A percentile compares a stretch with the other conserved stretches of the same genome.
phyloP scores from a whole-genome alignment of 805 yeast genomes.

The Metschnikowia anglica region DNA sequence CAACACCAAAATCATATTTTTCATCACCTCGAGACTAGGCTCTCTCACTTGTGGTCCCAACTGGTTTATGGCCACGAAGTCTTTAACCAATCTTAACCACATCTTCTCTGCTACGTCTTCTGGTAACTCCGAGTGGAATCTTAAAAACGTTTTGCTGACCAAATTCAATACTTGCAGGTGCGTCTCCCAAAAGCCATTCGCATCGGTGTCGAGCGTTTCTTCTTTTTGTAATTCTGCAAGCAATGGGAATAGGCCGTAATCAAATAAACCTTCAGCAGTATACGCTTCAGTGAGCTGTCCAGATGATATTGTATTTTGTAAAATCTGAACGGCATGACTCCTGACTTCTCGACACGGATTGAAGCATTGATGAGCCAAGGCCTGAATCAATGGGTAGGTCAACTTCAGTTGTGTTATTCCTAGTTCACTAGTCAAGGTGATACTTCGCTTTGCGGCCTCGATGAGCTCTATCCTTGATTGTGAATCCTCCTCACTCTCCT shows the following conservation, averaged over 20 bases:
- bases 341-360: slow-evolving; percentile 84
- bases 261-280: slow-evolving; percentile 59
- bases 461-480: slow-evolving; percentile 48
- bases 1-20: slow-evolving; percentile 43
- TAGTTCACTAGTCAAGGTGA: slow-evolving; percentile 57
- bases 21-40: slow-evolving; percentile 37
- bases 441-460: slow-evolving; percentile 58
- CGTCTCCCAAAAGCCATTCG: slow-evolving; percentile 60
- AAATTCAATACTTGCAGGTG: slow-evolving; percentile 66
- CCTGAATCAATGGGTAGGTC: slow-evolving; percentile 69
- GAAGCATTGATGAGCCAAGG: slow-evolving; percentile 83
- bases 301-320: slow-evolving; percentile 55
- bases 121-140: slow-evolving; percentile 22
- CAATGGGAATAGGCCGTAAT: slow-evolving; percentile 72
- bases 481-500: slow-evolving; percentile 44
- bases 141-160: slow-evolving; percentile 55
- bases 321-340: slow-evolving; percentile 56
- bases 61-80: slow-evolving; percentile 29
- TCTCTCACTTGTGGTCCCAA: slow-evolving; percentile 28
- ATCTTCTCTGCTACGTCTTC: slow-evolving; percentile 24
- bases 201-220: slow-evolving; percentile 57
- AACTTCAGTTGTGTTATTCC: slow-evolving; percentile 35
- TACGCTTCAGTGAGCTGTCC: slow-evolving; percentile 36
- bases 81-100: slow-evolving; percentile 40
- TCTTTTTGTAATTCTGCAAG: slow-evolving; percentile 64